These are phyloP conservation scores for Amaranthus hypochondriacus DNA, from an alignment of 148 eudicot species.

Conservation along the genomic window DNA sequence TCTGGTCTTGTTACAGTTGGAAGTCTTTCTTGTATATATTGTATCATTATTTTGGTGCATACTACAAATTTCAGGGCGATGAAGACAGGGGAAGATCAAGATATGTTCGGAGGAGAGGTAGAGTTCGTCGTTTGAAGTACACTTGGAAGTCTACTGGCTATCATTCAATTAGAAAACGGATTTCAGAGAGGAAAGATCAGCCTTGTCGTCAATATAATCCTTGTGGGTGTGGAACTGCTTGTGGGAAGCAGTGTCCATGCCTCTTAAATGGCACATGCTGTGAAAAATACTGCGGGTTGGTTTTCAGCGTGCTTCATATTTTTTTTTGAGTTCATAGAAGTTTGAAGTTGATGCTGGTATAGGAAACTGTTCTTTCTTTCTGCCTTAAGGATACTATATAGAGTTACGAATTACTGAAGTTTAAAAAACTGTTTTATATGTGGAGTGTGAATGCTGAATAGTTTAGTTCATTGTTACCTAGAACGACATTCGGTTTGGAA, in stretches of 20 bases:
- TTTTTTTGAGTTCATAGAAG: neutral
- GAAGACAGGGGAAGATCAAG: conserved; percentile 74
- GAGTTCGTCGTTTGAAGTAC: conserved; percentile 94
- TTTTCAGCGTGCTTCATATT: conserved; percentile 7
- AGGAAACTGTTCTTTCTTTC: neutral
- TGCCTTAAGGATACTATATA: neutral
- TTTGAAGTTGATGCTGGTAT: neutral
- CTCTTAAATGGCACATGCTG: conserved; percentile 90
- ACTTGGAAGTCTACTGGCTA: conserved; percentile 92
- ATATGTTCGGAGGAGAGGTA: conserved; percentile 85
- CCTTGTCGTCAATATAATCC: conserved; percentile 95
- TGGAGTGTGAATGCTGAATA: too few relatives aligned
- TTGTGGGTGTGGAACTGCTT: conserved; percentile 86
- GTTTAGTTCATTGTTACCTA: too few relatives aligned
- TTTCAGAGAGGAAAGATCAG: conserved; percentile 87
- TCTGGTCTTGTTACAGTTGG: neutral
- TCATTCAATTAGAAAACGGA: conserved; percentile 79
- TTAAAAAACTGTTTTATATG: too few relatives aligned
- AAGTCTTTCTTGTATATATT: neutral
- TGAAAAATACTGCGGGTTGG: conserved; percentile 99
- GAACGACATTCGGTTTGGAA: too few relatives aligned
- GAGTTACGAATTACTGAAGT: too few relatives aligned
- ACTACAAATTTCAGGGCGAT: conserved; percentile 47
- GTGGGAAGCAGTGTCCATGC: conserved; percentile 94
- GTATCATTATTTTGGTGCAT: neutral